phyloP scores from a whole-genome alignment of 2,329 filamentous ascomycete genomes.

The Fusarium solani-melongenae region DNA sequence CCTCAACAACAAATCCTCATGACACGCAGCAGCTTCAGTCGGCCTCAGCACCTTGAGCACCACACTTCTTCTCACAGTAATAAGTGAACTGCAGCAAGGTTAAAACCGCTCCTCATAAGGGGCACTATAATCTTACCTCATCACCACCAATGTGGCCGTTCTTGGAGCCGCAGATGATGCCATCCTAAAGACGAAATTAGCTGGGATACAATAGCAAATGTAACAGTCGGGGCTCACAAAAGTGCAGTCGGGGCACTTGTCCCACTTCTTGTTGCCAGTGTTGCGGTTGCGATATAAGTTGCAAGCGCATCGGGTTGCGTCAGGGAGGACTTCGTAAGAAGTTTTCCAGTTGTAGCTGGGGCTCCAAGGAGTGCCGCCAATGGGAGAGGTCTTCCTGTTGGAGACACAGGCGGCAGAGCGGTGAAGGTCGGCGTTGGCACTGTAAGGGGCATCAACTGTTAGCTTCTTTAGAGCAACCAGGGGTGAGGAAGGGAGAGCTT shows the following conservation, averaged over 20 bases:
- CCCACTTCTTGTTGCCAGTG: slow-evolving; percentile 5
- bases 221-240: background rate
- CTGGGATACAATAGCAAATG: background rate
- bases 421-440: background rate
- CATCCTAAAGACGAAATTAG: background rate
- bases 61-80: slow-evolving; percentile 2
- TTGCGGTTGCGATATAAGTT: slow-evolving; percentile 5
- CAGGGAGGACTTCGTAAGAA: slow-evolving; percentile 6
- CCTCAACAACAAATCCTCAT: background rate
- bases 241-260: slow-evolving; percentile 9
- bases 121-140: background rate
- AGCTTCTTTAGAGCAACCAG: background rate
- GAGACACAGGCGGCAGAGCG: background rate
- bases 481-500: background rate
- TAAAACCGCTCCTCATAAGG: background rate
- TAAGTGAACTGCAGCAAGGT: background rate
- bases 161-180: background rate
- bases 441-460: background rate
- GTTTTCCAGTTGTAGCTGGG: slow-evolving; percentile 8
- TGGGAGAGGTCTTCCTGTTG: slow-evolving; percentile 6
- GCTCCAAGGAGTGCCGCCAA: slow-evolving; percentile 14
- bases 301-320: slow-evolving; percentile 5
- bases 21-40: background rate
- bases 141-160: background rate
- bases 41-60: background rate